Percentiles rank a stretch among this genome's conserved stretches.
phyloP scores from a whole-genome alignment of 2,329 filamentous ascomycete genomes.

The Peltaster fructicola region DNA sequence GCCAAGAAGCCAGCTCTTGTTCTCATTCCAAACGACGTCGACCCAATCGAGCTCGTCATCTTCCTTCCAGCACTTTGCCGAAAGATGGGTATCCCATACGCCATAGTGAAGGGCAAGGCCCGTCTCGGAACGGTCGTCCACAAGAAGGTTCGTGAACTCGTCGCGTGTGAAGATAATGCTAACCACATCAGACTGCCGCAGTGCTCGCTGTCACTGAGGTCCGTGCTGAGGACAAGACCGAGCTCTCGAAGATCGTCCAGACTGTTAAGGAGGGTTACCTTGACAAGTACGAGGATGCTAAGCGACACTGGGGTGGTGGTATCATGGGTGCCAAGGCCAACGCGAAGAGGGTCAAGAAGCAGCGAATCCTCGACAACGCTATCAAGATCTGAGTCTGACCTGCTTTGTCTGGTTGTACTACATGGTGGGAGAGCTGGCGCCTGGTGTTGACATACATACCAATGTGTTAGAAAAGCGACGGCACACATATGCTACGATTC shows the following conservation, averaged over 20 bases:
- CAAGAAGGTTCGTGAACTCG: conserved; percentile 67
- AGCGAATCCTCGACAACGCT: conserved; percentile 82
- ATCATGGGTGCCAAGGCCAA: conserved; percentile 97
- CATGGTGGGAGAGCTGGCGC: no score
- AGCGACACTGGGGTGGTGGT: conserved; percentile 96
- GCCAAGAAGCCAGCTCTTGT: conserved; percentile 99
- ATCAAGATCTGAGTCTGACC: conserved; percentile 75
- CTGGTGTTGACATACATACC: no score
- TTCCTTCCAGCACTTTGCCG: conserved; percentile 98
- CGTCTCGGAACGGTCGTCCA: conserved; percentile 96
- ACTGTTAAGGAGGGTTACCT: conserved; percentile 96
- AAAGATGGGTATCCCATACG: conserved; percentile 99
- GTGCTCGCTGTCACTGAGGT: conserved; percentile 94
- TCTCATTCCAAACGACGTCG: conserved; percentile 97
- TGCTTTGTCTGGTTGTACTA: no score
- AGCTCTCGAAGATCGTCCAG: conserved; percentile 90
- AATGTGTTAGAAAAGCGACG: no score
- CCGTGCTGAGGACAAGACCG: conserved; percentile 92
- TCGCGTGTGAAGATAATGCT: no score
- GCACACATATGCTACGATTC: no score
- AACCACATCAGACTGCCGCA: conserved; percentile 82
- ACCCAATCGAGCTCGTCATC: conserved; percentile 98
- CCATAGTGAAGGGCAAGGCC: conserved; percentile 99
- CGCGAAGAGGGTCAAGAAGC: conserved; percentile 62
- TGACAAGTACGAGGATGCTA: conserved; percentile 82